Evolutionary conservation across 2,329 filamentous ascomycete species (phyloP), one percentile per base, ranked within the genome.

Genomic region (Hymenoscyphus occultus): DNA sequence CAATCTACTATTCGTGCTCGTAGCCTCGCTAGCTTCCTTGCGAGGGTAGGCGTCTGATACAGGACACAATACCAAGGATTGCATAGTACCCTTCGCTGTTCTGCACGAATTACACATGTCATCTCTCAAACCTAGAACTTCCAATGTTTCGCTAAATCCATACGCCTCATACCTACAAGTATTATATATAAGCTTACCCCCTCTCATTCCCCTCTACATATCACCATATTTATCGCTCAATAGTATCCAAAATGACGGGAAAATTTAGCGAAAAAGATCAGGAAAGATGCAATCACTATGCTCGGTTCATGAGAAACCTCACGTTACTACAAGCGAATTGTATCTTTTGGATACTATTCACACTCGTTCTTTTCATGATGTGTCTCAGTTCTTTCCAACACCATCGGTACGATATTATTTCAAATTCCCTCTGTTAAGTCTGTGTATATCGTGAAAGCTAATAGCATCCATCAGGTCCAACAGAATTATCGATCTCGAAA

Each of bases 311-410:
- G 35, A 73, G 77, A 5, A 72, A 79, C 65, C 72, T 83, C 66
- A 76, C 75, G 12, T 71, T 78, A 61, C 73, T 74, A 70, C 75
- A 82, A 68, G 81, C 82, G 66, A 79, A 80, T 67, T 70, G 78
- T 13, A 74, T 83, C 31, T 83, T 82, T 73, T 83, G 80, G 80
- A 68, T 72, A 12, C 66, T 83, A 60, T 83, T 83, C 69, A 68
- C 77, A 31, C 71, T 76, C 19, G 82, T 82, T 61, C 68, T 83
- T 0, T 59, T 79, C 9, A 71, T 83, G 16, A 75, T 83, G 32
- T 83, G 80, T 61, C 65, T 79, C 13, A 77, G 78, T 9, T 81
- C 81, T 64, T 70, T 68, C 22, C 68, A 73, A 65, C 68, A 73
- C 64, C 70, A 74, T 39, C 72, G 70, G 71, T 73, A 67, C 54